Evolutionary conservation across 2,329 filamentous ascomycete genomes (phyloP), one percentile per base, ranked within the genome.

Genomic region (Diaporthe vaccinii): DNA sequence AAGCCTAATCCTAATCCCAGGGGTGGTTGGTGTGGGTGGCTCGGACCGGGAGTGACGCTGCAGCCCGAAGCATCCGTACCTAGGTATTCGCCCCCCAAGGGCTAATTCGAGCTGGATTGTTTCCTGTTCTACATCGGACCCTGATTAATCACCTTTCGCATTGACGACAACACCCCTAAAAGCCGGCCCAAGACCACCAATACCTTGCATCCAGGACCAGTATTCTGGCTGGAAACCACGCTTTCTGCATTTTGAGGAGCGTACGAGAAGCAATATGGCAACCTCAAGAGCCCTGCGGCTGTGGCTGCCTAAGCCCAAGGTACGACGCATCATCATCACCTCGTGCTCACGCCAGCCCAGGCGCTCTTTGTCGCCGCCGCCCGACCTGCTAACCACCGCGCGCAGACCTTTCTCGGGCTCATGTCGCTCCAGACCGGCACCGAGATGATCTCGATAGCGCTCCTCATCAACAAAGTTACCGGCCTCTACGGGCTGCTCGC

Each of bases 401-500:
- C 25, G 70, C 82, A 98, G 95, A 93, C 91, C 62, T 96, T 98
- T 83, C 90, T 98, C 78, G 95, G 94, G 82, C 87, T 95, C 81
- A 93, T 98, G 87, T 94, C 94, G 82, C 91, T 98, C 73, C 94
- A 95, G 80, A 96, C 94, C 46, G 96, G 95, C 79, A 93, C 94
- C 62, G 95, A 97, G 79, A 90, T 98, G 80, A 95, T 98, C 80
- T 92, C 94, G 6, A 89, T 97, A 77, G 92, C 94, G 15, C 91
- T 98, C 78, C 89, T 97, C 73, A 93, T 98, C 86, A 98, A 98
- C 89, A 98, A 98, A 85, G 91, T 96, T 79, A 96, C 95, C 68
- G 96, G 95, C 75, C 88, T 98, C 79, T 98, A 98, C 84, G 96
- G 96, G 78, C 89, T 98, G 58, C 92, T 98, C 79, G 95, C 96